Base-by-base conservation (phyloP, 225 moss, liverwort and hornwort species). In the Sphagnum tenellum region DNA sequence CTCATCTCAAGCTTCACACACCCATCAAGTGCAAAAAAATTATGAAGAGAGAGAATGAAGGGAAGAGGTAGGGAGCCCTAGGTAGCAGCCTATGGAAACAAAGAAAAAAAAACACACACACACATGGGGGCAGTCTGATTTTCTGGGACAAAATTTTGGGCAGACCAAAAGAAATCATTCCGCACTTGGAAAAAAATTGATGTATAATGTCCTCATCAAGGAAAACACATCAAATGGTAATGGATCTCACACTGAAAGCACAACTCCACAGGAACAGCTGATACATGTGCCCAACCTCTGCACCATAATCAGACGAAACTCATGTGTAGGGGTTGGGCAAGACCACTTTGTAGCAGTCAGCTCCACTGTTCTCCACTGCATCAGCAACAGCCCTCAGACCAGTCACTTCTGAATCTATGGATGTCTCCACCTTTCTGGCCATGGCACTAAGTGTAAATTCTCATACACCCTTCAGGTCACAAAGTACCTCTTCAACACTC, bases 371-470 rank as follows among this genome's bases (percentile, higher is more conserved):
- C 49, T 88, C 86, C 44, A 89, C 69, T 8, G 88, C 89, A 61
- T 96, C 88, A 45, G 85, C 89, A 49, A 96, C 63, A 9, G 79
- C 75, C 8, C 96, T 76, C 50, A 89, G 63, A 8, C 90, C 89
- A 10, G 87, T 80, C 2, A 90, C 68, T 73, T 96, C 90, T 0
- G 96, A 86, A 67, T 96, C 96, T 5, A 90, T 88, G 60, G 72
- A 60, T 3, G 90, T 76, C 48, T 87, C 88, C 7, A 89, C 85
- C 65, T 80, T 84, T 55, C 80, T 73, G 4, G 74, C 66, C 3
- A 73, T 49, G 0, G 71, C 57, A 46, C 88, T 78, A 8, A 89
- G 29, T 8, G 70, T 50, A 8, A 85, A 69, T 4, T 88, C 81
- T 67, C 80, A 81, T 48, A 96, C 90, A 13, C 92, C 96, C 12